phyloP scores from a whole-genome alignment of 352 stramenopile genomes.

The Phytopythium oedochilum region DNA sequence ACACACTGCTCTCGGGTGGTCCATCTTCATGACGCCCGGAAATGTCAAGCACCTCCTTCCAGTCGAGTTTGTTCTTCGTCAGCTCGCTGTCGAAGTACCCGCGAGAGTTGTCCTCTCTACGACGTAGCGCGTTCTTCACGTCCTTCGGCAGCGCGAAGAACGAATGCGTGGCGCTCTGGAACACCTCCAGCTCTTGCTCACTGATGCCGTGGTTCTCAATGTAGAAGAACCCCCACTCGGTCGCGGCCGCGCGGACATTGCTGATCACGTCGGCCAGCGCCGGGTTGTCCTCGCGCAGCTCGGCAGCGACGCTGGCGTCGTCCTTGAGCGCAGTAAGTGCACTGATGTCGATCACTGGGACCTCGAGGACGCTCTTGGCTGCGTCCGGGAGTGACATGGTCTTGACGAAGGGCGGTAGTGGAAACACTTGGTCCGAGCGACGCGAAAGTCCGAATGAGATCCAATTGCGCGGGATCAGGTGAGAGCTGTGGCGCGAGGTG shows the following conservation, averaged over 20 bases:
- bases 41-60: slow-evolving; percentile 80
- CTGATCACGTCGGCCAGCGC: no score
- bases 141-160: slow-evolving; percentile 85
- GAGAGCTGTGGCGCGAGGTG: no score
- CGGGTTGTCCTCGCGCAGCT: no score
- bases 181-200: slow-evolving; percentile 58
- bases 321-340: no score
- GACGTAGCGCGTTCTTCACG: slow-evolving; percentile 50
- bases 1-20: slow-evolving; percentile 17
- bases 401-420: background rate
- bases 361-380: slow-evolving; percentile 8
- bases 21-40: slow-evolving; percentile 33
- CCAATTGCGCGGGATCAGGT: no score
- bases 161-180: no score
- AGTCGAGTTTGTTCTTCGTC: no score
- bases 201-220: no score
- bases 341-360: slow-evolving; percentile 52
- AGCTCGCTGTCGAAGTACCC: no score
- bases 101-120: slow-evolving; percentile 75
- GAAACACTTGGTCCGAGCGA: background rate
- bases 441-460: background rate
- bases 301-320: no score
- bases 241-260: no score
- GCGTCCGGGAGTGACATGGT: background rate
- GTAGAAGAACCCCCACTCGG: no score